A percentile compares a stretch with the other conserved stretches of the same genome.
phyloP scores from a whole-genome alignment of 768 basidiomycete species.

The Trametes cubensis region DNA sequence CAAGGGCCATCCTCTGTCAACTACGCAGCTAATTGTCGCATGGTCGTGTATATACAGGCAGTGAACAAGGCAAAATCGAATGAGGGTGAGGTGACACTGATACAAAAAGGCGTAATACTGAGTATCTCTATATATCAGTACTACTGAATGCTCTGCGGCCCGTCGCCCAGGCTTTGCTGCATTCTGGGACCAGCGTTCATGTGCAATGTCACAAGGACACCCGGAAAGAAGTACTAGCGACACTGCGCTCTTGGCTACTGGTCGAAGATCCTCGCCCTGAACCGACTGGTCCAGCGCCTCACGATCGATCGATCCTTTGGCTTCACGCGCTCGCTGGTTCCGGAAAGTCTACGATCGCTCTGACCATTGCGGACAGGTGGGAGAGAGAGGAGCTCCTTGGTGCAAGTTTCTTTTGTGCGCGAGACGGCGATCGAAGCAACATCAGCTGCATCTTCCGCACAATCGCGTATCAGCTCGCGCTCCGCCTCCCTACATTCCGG shows the following conservation, averaged over 20 bases:
- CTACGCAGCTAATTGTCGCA: background rate
- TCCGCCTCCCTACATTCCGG: conserved; percentile 2
- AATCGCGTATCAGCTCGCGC: conserved; percentile 18
- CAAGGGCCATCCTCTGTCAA: background rate
- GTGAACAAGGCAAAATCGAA: too few relatives aligned
- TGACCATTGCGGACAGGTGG: conserved; percentile 3
- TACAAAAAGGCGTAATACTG: too few relatives aligned
- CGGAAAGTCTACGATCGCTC: conserved; percentile 22
- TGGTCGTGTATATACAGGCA: background rate
- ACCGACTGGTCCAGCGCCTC: background rate
- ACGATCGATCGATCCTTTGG: conserved; percentile 11
- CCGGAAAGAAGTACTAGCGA: background rate
- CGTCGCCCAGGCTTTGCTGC: background rate
- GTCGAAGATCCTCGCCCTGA: background rate
- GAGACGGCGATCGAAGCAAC: conserved; percentile 16
- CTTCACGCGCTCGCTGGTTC: conserved; percentile 20
- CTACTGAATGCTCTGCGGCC: background rate
- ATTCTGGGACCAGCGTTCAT: background rate
- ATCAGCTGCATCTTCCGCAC: conserved; percentile 16
- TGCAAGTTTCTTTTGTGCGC: conserved; percentile 24
- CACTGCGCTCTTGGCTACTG: background rate
- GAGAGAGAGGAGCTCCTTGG: conserved; percentile 12
- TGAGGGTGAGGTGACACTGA: too few relatives aligned
- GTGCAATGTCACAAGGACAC: background rate
- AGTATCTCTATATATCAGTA: background rate